phyloP scores from a whole-genome alignment of 495 filamentous ascomycete species.

The Penicillium bialowiezense region DNA sequence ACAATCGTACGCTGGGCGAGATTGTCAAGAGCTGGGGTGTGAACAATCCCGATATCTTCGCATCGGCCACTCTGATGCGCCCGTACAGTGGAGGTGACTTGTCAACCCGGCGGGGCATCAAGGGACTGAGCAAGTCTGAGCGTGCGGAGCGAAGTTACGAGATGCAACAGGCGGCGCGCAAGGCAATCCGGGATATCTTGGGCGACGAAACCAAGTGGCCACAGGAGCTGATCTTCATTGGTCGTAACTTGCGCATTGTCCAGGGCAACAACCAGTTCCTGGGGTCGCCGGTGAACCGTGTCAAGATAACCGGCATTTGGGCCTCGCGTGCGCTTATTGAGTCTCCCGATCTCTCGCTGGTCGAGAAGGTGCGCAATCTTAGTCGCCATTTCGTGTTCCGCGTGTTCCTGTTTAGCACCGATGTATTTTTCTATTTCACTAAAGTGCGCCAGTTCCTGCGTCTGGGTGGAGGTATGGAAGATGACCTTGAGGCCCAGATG shows the following conservation, averaged over 20 bases:
- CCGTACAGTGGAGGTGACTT: slow-evolving; percentile 84
- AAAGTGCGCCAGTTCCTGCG: slow-evolving; percentile 72
- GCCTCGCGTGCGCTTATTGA: slow-evolving; percentile 76
- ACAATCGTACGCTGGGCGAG: slow-evolving; percentile 72
- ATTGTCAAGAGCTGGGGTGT: slow-evolving; percentile 82
- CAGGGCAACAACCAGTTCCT: slow-evolving; percentile 80
- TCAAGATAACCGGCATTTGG: slow-evolving; percentile 94
- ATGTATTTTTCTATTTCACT: slow-evolving; percentile 79
- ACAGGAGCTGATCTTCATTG: slow-evolving; percentile 90
- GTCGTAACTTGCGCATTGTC: slow-evolving; percentile 91
- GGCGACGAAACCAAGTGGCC: slow-evolving; percentile 92
- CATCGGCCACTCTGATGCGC: slow-evolving; percentile 81
- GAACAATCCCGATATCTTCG: slow-evolving; percentile 84
- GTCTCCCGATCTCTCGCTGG: slow-evolving; percentile 55
- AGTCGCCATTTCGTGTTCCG: slow-evolving; percentile 76
- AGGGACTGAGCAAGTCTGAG: slow-evolving; percentile 56
- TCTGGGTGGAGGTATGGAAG: slow-evolving; percentile 83
- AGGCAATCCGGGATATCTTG: slow-evolving; percentile 79
- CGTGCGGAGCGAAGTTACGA: slow-evolving; percentile 65
- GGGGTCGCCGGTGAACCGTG: slow-evolving; percentile 87
- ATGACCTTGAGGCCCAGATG: slow-evolving; percentile 87
- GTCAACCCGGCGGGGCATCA: slow-evolving; percentile 57
- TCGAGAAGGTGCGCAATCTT: slow-evolving; percentile 54
- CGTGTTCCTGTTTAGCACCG: slow-evolving; percentile 70
- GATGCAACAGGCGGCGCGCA: slow-evolving; percentile 79